Conservation (phyloP, 1,139 yeast species). For the Taphrina communis region DNA sequence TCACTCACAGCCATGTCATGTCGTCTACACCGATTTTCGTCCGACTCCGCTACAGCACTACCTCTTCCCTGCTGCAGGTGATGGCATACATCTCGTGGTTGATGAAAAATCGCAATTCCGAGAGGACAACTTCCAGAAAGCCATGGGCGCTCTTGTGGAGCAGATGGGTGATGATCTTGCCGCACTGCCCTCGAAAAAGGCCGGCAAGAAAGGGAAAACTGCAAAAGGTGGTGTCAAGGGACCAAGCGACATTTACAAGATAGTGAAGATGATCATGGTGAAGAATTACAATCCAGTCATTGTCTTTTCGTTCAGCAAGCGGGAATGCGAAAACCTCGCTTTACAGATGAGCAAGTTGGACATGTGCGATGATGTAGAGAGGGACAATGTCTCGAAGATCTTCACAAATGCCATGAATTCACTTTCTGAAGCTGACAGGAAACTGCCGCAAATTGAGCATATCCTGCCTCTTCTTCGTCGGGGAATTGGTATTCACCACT, state of each 20-base stretch:
- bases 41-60: conserved; percentile 99
- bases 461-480: conserved; percentile 84
- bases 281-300: conserved; percentile 96
- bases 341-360: conserved; percentile 93
- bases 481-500: conserved; percentile 98
- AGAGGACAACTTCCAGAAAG: conserved; percentile 97
- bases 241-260: conserved; percentile 90
- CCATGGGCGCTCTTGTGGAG: conserved; percentile 91
- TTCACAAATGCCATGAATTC: conserved; percentile 86
- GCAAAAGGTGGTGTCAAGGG: conserved; percentile 86
- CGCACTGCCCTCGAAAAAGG: conserved; percentile 56
- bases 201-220: conserved; percentile 80
- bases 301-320: conserved; percentile 93
- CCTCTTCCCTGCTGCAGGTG: conserved; percentile 95
- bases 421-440: conserved; percentile 87
- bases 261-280: conserved; percentile 96
- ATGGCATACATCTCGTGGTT: conserved; percentile 94
- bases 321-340: conserved; percentile 95
- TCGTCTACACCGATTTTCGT: conserved; percentile 96
- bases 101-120: conserved; percentile 96
- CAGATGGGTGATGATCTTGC: conserved; percentile 83
- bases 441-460: conserved; percentile 90
- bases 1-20: conserved; percentile 96
- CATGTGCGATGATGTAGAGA: conserved; percentile 85
- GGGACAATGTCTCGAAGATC: conserved; percentile 84